Percentiles rank a stretch among this genome's conserved stretches.
Evolutionary conservation across 257 asterid genomes (phyloP).

Genomic region (Cinchona pubescens): DNA sequence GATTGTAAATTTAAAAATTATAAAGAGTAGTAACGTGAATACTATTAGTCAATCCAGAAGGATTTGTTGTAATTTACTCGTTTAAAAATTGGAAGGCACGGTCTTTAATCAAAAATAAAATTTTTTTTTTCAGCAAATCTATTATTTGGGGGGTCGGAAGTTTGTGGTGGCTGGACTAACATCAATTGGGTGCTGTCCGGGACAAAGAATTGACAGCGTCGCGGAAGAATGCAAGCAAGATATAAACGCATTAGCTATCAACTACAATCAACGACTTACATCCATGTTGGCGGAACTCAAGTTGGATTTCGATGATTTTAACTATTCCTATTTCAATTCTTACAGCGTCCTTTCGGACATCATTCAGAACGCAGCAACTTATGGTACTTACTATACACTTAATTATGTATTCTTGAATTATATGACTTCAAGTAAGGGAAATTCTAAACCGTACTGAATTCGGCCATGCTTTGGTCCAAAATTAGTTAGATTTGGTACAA

Average conservation of each 20-base stretch:
- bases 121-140: constrained; percentile 44
- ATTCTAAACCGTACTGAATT: no score
- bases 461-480: no score
- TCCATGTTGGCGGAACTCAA: constrained; percentile 46
- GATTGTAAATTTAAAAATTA: no score
- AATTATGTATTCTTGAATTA: neutral
- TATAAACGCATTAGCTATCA: constrained; percentile 46
- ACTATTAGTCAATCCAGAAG: no score
- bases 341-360: constrained; percentile 38
- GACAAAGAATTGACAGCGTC: constrained; percentile 30
- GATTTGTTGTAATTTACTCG: no score
- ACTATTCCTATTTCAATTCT: constrained; percentile 51
- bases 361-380: constrained; percentile 42
- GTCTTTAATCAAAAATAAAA: no score
- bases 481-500: no score
- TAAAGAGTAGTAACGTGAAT: no score
- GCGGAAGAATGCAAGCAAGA: constrained; percentile 49
- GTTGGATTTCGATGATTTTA: constrained; percentile 41
- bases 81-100: no score
- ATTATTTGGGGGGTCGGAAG: constrained; percentile 65
- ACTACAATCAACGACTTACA: constrained; percentile 46
- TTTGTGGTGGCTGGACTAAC: constrained; percentile 43
- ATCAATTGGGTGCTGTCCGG: constrained; percentile 68
- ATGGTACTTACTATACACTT: constrained; percentile 43
- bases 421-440: no score